Evolutionary conservation across 129 eudicot species (phyloP).

Genomic region (Pseudognaphalium luteoalbum): DNA sequence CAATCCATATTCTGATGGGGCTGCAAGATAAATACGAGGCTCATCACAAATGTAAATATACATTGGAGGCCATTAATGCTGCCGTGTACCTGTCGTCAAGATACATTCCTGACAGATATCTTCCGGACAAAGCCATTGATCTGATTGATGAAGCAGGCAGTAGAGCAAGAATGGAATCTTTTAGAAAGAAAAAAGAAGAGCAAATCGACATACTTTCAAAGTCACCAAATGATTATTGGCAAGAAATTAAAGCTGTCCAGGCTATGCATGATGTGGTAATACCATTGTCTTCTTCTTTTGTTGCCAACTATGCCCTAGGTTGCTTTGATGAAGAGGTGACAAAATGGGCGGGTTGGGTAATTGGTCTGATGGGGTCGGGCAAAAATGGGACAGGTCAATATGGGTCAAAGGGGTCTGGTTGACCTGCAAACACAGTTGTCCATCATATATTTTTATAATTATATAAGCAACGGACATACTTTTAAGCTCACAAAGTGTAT

Average conservation of each 20-base stretch:
- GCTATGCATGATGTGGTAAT: conserved; percentile 74
- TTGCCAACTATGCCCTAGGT: background rate
- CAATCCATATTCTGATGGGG: conserved; percentile 74
- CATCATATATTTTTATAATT: background rate
- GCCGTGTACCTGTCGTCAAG: conserved; percentile 77
- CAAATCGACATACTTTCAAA: conserved; percentile 61
- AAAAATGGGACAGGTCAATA: background rate
- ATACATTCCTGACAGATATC: conserved; percentile 86
- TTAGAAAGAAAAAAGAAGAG: conserved; percentile 56
- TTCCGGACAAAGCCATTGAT: conserved; percentile 97
- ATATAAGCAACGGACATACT: background rate
- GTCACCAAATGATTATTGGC: conserved; percentile 86
- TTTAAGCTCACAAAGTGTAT: background rate
- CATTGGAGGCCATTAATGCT: conserved; percentile 80
- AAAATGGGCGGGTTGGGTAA: conserved; percentile 8
- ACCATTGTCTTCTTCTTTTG: background rate
- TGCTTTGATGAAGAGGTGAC: conserved; percentile 3
- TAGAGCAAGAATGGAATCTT: conserved; percentile 69
- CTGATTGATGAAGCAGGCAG: conserved; percentile 95
- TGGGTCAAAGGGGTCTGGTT: background rate
- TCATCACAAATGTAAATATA: conserved; percentile 83
- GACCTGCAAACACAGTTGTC: background rate
- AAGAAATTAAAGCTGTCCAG: conserved; percentile 78
- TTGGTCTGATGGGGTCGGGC: background rate
- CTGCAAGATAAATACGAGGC: conserved; percentile 75